Base-by-base conservation (phyloP, 163 green algal species). In the Coccomyxa subellipsoidea region DNA sequence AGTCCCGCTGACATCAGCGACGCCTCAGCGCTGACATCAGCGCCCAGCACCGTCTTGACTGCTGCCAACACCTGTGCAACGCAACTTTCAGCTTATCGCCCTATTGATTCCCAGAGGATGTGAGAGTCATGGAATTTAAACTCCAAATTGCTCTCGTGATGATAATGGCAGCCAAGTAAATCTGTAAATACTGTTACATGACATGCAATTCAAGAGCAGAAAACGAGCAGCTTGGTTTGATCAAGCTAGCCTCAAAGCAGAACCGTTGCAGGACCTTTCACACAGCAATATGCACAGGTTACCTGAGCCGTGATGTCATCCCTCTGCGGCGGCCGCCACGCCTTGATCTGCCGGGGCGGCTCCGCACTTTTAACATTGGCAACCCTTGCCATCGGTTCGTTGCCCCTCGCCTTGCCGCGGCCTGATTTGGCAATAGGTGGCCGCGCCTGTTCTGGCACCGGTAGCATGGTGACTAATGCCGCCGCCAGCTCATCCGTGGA, bases 11-110 rank as follows among this genome's bases (percentile, higher is more conserved):
- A 93, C 27, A 76, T 53, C 15, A 84, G 76, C 7, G 92, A 92
- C 34, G 92, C 91, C 77, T 94, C 92, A 82, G 95, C 92, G 76
- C 95, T 95, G 25, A 92, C 84, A 21, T 95, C 78, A 35, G 92
- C 95, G 32, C 75, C 82, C 35, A 92, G 90, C 25, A 96, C 84
- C 35, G 84, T 81, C 27, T 59, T 35, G 27, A 73, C n/a, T 18
- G 66, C 66, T 23, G 29, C 66, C 66, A 73, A 23, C 66, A 73
- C 66, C 66, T 73, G 66, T 23, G n/a, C 0, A 73, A 8, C 66
- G 4, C 27, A 8, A 18, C n/a, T 66, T 29, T 66, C n/a, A n/a
- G n/a, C n/a, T n/a, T n/a, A n/a, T n/a, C n/a, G n/a, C n/a, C n/a
- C n/a, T n/a, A n/a, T n/a, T 6, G 47, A 59, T 21, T 21, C 23